A percentile compares a stretch with the other conserved stretches of the same genome.
Evolutionary conservation across 2,329 filamentous ascomycete species (phyloP).

Genomic region (Trichoderma pleuroti): DNA sequence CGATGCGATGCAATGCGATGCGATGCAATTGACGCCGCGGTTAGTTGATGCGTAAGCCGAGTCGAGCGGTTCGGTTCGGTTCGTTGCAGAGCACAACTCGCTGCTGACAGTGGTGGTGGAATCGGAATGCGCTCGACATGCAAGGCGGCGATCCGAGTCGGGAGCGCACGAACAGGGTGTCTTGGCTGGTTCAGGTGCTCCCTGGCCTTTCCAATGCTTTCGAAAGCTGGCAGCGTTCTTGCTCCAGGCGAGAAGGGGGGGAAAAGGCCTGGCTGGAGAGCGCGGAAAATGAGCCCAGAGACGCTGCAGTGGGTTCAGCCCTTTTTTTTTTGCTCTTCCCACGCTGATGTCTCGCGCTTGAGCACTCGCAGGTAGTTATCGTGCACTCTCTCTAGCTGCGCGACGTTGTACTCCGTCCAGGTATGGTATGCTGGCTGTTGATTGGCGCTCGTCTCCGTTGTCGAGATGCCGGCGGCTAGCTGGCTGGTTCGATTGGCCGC

Average conservation of each 20-base stretch:
- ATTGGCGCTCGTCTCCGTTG: not conserved
- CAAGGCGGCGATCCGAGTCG: slow-evolving; percentile 12
- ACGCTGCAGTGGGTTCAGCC: not conserved
- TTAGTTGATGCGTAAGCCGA: slow-evolving; percentile 5
- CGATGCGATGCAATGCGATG: too few relatives aligned
- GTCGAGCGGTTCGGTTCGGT: slow-evolving; percentile 9
- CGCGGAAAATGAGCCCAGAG: not conserved
- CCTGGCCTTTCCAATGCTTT: not conserved
- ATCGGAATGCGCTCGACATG: slow-evolving; percentile 16
- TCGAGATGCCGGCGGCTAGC: not conserved
- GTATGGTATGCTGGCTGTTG: not conserved
- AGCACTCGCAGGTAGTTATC: not conserved
- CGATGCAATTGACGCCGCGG: not conserved
- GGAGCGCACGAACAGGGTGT: slow-evolving; percentile 10
- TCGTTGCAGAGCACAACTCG: not conserved
- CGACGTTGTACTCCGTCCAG: not conserved
- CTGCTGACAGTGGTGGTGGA: slow-evolving; percentile 6
- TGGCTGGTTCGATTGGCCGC: not conserved
- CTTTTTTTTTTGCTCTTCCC: not conserved
- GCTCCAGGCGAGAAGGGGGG: not conserved
- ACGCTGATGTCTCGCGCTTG: not conserved
- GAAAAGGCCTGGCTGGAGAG: not conserved
- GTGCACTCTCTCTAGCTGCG: not conserved
- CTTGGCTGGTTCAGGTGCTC: slow-evolving; percentile 11
- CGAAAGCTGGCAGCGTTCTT: not conserved